phyloP scores from a whole-genome alignment of 2,329 filamentous ascomycete species.

The Alternaria ethzedia region DNA sequence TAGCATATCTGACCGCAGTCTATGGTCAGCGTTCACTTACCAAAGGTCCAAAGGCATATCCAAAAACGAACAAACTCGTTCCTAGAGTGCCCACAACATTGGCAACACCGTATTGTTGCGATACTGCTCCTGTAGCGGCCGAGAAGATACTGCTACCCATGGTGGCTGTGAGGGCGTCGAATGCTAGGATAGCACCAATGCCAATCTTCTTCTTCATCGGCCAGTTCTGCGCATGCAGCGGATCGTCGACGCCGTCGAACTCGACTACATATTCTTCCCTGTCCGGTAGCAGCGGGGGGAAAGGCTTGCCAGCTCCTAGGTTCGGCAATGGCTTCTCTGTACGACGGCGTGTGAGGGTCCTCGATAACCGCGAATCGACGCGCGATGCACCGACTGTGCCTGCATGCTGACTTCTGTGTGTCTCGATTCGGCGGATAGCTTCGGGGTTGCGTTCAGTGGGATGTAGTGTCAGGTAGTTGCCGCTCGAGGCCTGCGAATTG shows the following conservation, averaged over 20 bases:
- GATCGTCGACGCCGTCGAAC: constrained; percentile 83
- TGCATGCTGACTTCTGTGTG: constrained; percentile 72
- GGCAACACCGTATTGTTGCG: constrained; percentile 37
- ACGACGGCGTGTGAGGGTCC: constrained; percentile 49
- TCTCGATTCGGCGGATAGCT: constrained; percentile 73
- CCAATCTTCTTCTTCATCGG: constrained; percentile 75
- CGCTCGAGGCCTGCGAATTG: constrained; percentile 25
- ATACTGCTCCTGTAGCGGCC: constrained; percentile 38
- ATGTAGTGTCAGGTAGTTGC: constrained; percentile 34
- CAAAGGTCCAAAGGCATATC: constrained; percentile 48
- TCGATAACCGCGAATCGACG: constrained; percentile 48
- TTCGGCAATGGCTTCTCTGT: constrained; percentile 64
- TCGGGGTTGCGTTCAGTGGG: constrained; percentile 70
- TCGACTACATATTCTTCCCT: constrained; percentile 80
- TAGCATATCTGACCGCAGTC: not conserved
- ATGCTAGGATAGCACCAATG: constrained; percentile 72
- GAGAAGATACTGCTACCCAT: constrained; percentile 64
- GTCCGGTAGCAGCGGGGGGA: constrained; percentile 72
- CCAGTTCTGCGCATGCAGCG: constrained; percentile 90
- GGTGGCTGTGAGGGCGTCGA: constrained; percentile 72
- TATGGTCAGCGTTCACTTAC: constrained; percentile 11
- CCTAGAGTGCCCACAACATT: constrained; percentile 42
- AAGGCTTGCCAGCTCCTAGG: constrained; percentile 76
- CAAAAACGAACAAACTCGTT: constrained; percentile 45
- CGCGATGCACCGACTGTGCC: constrained; percentile 66